Base-by-base conservation (phyloP, 2,329 filamentous ascomycete species). In the Ophiobolus disseminans region DNA sequence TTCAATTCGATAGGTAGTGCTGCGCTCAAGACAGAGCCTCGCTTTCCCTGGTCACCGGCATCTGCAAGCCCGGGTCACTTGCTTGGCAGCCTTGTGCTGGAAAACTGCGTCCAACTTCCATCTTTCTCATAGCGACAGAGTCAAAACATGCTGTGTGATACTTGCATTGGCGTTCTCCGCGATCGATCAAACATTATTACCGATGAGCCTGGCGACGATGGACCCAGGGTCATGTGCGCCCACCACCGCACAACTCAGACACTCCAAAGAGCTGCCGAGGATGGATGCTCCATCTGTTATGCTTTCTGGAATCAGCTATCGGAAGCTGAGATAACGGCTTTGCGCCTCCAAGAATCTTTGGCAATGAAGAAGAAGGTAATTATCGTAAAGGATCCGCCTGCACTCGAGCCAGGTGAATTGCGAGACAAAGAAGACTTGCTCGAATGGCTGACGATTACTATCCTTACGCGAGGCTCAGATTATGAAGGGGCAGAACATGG, bases 401-500 rank as follows among this genome's bases (percentile, higher is more conserved):
- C n/a, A n/a, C n/a, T n/a, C 21, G 9, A 22, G 6, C 9, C 13
- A 9, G 7, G 21, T 11, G 14, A 37, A 11, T n/a, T 3, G 4
- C 17, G 22, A 37, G 35, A 20, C 11, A 20, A 37, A 10, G 35
- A 37, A 37, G 35, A 37, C 11, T 6, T 37, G 4, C 22, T 37
- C 35, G 35, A 37, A 37, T 37, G 35, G 20, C 35, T 37, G 9
- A 37, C 35, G 11, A 21, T 37, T 20, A 37, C 35, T 21, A 37
- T 37, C 17, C 22, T 37, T n/a, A 17, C 21, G 14, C 17, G 14
- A 22, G 35, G 20, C 19, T 13, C 21, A 20, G 17, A 11, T 20
- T 3, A 21, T 37, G 20, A n/a, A n/a, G n/a, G n/a, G n/a, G n/a
- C n/a, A n/a, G n/a, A n/a, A n/a, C n/a, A n/a, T n/a, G n/a, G n/a